Conservation (phyloP, 2,329 filamentous ascomycete genomes). For the Trichoderma endophyticum region DNA sequence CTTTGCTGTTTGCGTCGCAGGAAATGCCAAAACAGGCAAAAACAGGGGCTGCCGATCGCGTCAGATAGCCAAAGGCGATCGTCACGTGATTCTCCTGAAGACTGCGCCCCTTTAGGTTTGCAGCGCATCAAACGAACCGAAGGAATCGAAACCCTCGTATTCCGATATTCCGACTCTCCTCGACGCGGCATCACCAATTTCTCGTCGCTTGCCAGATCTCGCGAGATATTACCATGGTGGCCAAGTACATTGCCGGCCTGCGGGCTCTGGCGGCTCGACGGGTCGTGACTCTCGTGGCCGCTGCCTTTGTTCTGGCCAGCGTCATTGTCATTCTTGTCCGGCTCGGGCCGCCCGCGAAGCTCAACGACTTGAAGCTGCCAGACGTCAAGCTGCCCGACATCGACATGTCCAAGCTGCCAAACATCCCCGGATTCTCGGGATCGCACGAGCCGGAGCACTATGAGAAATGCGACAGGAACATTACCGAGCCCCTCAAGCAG, state of each 20-base stretch:
- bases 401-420: constrained; percentile 12
- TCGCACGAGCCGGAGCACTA: not conserved
- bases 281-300: constrained; percentile 14
- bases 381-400: constrained; percentile 15
- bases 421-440: not conserved
- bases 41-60: not conserved
- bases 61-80: not conserved
- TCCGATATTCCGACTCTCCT: not conserved
- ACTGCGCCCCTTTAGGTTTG: not conserved
- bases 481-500: constrained; percentile 7
- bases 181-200: not conserved
- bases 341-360: constrained; percentile 4
- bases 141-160: not conserved
- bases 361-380: constrained; percentile 3
- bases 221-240: constrained; percentile 6
- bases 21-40: constrained; percentile 6
- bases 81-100: constrained; percentile 11
- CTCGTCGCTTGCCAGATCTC: not conserved
- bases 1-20: not conserved
- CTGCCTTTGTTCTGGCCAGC: constrained; percentile 9
- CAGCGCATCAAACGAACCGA: not conserved
- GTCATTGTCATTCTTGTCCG: constrained; percentile 15
- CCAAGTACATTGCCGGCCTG: constrained; percentile 17
- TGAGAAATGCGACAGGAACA: constrained; percentile 13
- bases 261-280: constrained; percentile 10